Evolutionary conservation across 2,329 filamentous ascomycete genomes (phyloP), one percentile per base, ranked within the genome.

Genomic region (Drechslerella coelobrocha): DNA sequence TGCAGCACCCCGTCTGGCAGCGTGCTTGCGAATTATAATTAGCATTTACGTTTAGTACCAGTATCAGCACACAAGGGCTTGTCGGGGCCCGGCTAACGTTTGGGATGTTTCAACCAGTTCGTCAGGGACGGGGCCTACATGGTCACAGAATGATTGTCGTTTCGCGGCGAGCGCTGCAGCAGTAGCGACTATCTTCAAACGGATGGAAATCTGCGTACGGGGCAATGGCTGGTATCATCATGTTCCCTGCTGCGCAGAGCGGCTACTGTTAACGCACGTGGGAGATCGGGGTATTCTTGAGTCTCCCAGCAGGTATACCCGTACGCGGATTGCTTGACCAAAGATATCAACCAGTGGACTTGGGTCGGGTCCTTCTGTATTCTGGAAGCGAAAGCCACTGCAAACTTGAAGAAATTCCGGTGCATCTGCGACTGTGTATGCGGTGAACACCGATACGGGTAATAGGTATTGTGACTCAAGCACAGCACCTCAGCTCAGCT

Each of bases 71-170:
- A 55, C 53, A 50, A 54, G 24, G 54, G 54, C 39, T 56, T 47
- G 41, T 41, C 39, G 31, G 39, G 39, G 43, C 48, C 61, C 54
- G 23, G 61, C n/a, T n/a, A n/a, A n/a, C 34, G 57, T 52, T 61
- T 53, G 47, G 51, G 34, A 68, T 68, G 63, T 68, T 68, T 68
- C 63, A 68, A 68, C 61, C 61, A 50, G 48, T 50, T 60, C 41
- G 41, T 60, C 62, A 68, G 51, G 63, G 43, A 61, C 56, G 39
- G 56, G 55, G 47, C 39, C 50, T n/a, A 6, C 17, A 31, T 21
- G 60, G 51, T 54, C 60, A 48, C 59, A 53, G 50, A 61, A 61
- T 61, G 47, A 61, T 61, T 61, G 43, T 52, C n/a, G 23, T 41
- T 50, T 50, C 45, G 24, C 34, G 12, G 34, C 34, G 12, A n/a